Conservation (phyloP, 768 basidiomycete genomes). For the Xerocomellus amylosporus region DNA sequence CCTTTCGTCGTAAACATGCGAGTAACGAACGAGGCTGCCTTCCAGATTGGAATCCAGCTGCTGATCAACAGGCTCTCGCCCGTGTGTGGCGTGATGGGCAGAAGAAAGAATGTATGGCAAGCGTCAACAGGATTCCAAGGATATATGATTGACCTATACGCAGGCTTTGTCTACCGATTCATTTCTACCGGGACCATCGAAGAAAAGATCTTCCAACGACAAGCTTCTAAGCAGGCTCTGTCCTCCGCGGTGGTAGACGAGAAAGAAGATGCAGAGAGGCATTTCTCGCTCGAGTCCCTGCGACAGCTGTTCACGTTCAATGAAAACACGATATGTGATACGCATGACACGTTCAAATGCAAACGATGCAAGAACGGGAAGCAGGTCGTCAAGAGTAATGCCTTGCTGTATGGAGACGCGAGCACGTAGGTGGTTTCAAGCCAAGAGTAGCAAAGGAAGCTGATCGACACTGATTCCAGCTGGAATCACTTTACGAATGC, state of each 20-base stretch:
- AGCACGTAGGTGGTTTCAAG: constrained; percentile 73
- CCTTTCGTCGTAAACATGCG: background rate
- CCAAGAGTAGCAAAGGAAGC: background rate
- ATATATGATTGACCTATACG: background rate
- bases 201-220: constrained; percentile 98
- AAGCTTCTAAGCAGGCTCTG: constrained; percentile 92
- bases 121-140: background rate
- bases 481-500: constrained; percentile 97
- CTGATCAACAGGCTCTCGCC: constrained; percentile 96
- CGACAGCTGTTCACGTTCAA: constrained; percentile 92
- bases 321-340: constrained; percentile 82
- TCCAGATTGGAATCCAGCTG: constrained; percentile 97
- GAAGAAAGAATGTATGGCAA: constrained; percentile 91
- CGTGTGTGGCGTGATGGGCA: constrained; percentile 99
- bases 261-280: constrained; percentile 91
- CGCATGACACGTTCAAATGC: constrained; percentile 98
- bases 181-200: constrained; percentile 97
- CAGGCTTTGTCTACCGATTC: constrained; percentile 98
- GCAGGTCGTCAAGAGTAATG: constrained; percentile 79
- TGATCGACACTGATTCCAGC: constrained; percentile 38
- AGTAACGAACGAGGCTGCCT: background rate
- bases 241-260: constrained; percentile 99
- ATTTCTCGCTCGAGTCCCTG: constrained; percentile 88
- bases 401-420: constrained; percentile 91
- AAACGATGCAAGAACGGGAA: constrained; percentile 85